A percentile compares a stretch with the other conserved stretches of the same genome.
Conservation (phyloP, 208 protist species). For the Trypanosoma boissoni region DNA sequence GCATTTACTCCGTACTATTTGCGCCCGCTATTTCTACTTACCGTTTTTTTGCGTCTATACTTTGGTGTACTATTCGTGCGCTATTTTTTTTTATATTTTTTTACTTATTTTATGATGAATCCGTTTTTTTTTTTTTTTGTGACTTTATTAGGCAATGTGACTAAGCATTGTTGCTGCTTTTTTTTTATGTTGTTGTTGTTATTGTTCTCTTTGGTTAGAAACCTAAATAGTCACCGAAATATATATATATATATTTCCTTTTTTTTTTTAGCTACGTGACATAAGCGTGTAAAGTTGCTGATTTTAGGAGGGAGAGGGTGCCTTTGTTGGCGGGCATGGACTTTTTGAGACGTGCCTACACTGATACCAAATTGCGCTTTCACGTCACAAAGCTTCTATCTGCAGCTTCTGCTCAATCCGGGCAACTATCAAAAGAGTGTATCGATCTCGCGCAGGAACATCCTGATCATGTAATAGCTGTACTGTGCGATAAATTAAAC, state of each 20-base stretch:
- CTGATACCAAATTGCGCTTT: conserved; percentile 54
- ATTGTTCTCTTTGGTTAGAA: not conserved
- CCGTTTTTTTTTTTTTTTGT: conserved; percentile 11
- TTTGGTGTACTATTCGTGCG: not conserved
- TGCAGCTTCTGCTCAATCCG: not conserved
- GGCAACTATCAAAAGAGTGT: conserved; percentile 31
- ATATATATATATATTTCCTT: not conserved
- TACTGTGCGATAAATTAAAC: conserved; percentile 37
- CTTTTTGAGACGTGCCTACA: conserved; percentile 43
- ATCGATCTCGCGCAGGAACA: conserved; percentile 53
- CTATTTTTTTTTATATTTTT: conserved; percentile 1
- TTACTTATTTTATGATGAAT: not conserved
- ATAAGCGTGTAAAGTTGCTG: too few species aligned
- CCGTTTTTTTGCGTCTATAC: too few species aligned
- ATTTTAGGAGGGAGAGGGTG: too few species aligned
- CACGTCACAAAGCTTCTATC: conserved; percentile 34
- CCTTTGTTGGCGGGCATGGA: conserved; percentile 40
- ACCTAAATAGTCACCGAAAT: not conserved
- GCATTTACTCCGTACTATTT: too few species aligned
- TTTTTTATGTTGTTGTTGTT: conserved; percentile 1
- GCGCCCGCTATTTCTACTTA: too few species aligned
- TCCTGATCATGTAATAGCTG: conserved; percentile 45
- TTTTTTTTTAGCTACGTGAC: not conserved
- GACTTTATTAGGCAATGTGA: too few species aligned
- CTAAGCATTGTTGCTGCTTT: too few species aligned